Evolutionary conservation across 768 basidiomycete species (phyloP), one percentile per base, ranked within the genome.

Genomic region (Coprinopsis cinerea): DNA sequence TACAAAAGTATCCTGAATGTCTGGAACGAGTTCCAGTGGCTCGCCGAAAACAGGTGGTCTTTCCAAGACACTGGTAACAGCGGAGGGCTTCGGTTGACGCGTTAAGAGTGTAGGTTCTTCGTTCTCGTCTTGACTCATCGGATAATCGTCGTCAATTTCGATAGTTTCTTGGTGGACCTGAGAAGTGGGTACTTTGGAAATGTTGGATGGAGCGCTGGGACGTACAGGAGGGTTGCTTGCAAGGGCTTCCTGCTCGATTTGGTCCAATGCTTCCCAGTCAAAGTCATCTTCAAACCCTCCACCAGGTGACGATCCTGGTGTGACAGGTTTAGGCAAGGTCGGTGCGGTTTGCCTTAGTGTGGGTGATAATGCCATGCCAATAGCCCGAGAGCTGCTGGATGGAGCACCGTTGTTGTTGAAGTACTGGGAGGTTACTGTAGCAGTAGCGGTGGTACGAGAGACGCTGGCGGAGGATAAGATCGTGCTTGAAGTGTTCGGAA

Each of bases 401-500:
- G n/a, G n/a, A 7, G 48, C n/a, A 2, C 40, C 47, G 20, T 34
- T 48, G 11, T 49, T 42, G 41, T 45, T 53, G 22, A 48, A n/a
- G 24, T 45, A 28, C 4, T 57, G 52, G 3, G 55, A 51, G 20
- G 20, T 26, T 51, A 9, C 34, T 18, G 18, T 39, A n/a, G 49
- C 40, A 18, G 36, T 28, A 10, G 50, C 36, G 35, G 54, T 49
- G 23, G 54, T 52, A 4, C 32, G 35, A 20, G 56, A 55, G 5
- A 36, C 44, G 18, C 30, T 44, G 32, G 58, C 55, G 4, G 61
- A 59, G 14, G 61, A 49, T 25, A 59, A 51, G 9, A 62, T 44
- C 22, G 55, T 45, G 30, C 55, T 48, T 13, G 58, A 54, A 2
- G 52, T 50, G 25, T 47, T 58, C 14, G 72, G 71, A 11, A 73